Conservation (phyloP, 345 rosid species). For the Rubroshorea leprosula region DNA sequence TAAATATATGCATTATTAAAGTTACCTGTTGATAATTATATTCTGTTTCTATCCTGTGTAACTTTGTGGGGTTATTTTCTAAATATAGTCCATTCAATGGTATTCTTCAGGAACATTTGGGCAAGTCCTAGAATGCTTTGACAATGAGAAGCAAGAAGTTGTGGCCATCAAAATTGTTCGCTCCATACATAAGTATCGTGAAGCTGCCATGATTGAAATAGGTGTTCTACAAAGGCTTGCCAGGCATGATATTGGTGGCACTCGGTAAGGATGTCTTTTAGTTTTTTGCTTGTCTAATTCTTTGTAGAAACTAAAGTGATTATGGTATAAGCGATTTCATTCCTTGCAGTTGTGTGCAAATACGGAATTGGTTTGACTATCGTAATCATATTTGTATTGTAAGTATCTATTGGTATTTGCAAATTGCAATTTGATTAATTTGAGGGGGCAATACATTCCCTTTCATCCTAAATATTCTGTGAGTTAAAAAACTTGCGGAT, state of each 20-base stretch:
- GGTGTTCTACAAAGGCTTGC: slow-evolving; percentile 71
- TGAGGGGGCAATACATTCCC: slow-evolving; percentile 31
- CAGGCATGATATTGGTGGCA: slow-evolving; percentile 67
- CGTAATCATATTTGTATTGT: slow-evolving; percentile 99
- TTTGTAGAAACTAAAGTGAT: slow-evolving; percentile 25
- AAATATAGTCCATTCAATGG: slow-evolving; percentile 3
- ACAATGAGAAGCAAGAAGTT: slow-evolving; percentile 62
- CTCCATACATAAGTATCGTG: slow-evolving; percentile 70
- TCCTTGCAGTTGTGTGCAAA: slow-evolving; percentile 99
- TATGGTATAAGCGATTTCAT: slow-evolving; percentile 58
- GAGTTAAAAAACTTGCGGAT: slow-evolving; percentile 79
- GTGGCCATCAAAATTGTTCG: slow-evolving; percentile 89
- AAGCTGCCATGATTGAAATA: slow-evolving; percentile 90
- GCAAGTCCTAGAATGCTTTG: slow-evolving; percentile 87
- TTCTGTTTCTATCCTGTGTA: background rate
- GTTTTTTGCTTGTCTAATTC: slow-evolving; percentile 12
- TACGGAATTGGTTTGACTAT: slow-evolving; percentile 99
- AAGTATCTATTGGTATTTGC: slow-evolving; percentile 64
- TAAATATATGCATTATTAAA: background rate
- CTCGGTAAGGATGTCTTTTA: slow-evolving; percentile 50
- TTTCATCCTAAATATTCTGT: slow-evolving; percentile 36
- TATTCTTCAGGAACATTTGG: slow-evolving; percentile 64
- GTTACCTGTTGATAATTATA: background rate
- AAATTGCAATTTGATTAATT: slow-evolving; percentile 38
- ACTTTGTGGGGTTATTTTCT: background rate